Evolutionary conservation across 495 filamentous ascomycete species (phyloP), one percentile per base, ranked within the genome.

Genomic region (Talaromyces nanjingensis): DNA sequence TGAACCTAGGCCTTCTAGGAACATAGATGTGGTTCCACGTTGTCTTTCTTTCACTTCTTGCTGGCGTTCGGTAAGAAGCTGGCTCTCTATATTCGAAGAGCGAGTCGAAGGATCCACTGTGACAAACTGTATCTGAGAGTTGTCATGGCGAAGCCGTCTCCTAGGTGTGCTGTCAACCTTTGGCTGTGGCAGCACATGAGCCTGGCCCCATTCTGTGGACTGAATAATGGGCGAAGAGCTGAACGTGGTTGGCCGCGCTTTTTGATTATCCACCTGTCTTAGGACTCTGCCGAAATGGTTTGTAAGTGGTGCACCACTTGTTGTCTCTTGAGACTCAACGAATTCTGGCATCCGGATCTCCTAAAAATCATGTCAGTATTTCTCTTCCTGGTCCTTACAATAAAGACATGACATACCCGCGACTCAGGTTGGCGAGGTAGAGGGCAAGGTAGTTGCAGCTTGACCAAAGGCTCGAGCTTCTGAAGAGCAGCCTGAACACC

Each of bases 41-140:
- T 94, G 85, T 49, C 85, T 74, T 70, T 89, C 86, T 54, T 65
- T 61, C 8, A 89, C 81, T 65, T 92, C 90, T 64, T 81, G 86
- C 68, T 92, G 91, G 22, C 83, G 86, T 55, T 91, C 87, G 0
- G 91, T 94, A 42, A 93, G 71, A 4, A 86, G 68, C 66, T 91
- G 89, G 4, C 87, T 88, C 29, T 90, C 85, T 29, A 79, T 65
- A 3, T 64, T 66, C 11, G 69, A 67, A 2, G 66, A 66, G 9
- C 67, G 65, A 4, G 86, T 81, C 0, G 86, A 84, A 4, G 82
- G 84, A 11, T 83, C 81, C 57, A 93, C 85, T 1, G 86, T 72
- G 6, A 86, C 83, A 67, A 93, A 94, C 53, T 91, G 79, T 34
- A 93, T 79, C 65, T 93, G 90, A 5, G 91, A 92, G 72, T 93